Evolutionary conservation across 2,329 filamentous ascomycete genomes (phyloP).

Genomic region (Fusarium newnesense): DNA sequence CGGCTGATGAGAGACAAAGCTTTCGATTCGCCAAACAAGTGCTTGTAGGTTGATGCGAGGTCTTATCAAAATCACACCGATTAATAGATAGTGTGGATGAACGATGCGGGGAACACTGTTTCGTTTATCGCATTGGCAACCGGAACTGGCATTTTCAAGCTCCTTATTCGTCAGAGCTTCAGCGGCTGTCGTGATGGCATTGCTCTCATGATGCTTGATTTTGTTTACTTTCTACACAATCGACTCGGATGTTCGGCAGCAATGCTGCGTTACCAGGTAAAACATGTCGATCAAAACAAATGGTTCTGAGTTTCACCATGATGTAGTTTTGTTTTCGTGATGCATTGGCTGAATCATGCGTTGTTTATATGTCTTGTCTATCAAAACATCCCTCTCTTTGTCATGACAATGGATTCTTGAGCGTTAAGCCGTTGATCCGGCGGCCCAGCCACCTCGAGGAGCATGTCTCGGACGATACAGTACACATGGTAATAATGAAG

Average conservation of each 20-base stretch:
- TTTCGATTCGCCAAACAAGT: constrained; percentile 7
- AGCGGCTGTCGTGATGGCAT: constrained; percentile 21
- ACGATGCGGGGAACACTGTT: constrained; percentile 32
- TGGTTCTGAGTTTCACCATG: constrained; percentile 16
- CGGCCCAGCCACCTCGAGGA: constrained; percentile 3
- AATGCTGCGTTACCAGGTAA: constrained; percentile 4
- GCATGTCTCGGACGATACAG: constrained; percentile 4
- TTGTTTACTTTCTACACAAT: constrained; percentile 28
- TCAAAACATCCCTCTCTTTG: neutral
- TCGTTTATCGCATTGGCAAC: constrained; percentile 12
- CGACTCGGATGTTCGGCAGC: constrained; percentile 14
- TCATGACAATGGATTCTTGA: constrained; percentile 9
- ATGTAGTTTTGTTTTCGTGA: neutral
- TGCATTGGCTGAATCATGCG: neutral
- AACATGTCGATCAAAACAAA: constrained; percentile 3
- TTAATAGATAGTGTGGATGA: constrained; percentile 23
- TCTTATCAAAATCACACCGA: constrained; percentile 22
- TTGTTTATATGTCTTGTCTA: neutral
- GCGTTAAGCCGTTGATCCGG: constrained; percentile 7
- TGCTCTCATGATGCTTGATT: constrained; percentile 25
- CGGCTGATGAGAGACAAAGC: no score
- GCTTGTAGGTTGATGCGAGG: constrained; percentile 14
- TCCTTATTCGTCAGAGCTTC: constrained; percentile 28
- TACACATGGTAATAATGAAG: constrained; percentile 27
- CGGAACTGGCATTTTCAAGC: neutral